Evolutionary conservation across 2,329 filamentous ascomycete genomes (phyloP).

Genomic region (Neophaeococcomyces mojaviensis): DNA sequence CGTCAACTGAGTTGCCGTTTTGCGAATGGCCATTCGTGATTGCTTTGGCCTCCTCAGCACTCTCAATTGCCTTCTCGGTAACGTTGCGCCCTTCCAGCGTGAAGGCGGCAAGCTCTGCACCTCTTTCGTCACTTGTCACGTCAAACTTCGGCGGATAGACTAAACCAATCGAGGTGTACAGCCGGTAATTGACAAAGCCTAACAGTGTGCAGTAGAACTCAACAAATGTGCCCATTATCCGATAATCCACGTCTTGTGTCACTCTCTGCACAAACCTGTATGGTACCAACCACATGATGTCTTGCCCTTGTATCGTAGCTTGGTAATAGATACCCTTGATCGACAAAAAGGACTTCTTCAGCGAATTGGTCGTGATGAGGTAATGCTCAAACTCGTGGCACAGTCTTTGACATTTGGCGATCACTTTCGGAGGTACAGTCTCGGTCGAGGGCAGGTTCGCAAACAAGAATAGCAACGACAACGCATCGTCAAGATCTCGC

Average conservation of each 20-base stretch:
- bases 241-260: conserved; percentile 89
- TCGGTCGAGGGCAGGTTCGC: conserved; percentile 88
- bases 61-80: conserved; percentile 37
- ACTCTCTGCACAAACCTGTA: conserved; percentile 97
- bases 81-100: conserved; percentile 70
- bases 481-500: conserved; percentile 88
- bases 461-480: conserved; percentile 96
- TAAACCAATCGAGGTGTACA: conserved; percentile 84
- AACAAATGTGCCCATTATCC: conserved; percentile 98
- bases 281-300: conserved; percentile 92
- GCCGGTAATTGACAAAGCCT: conserved; percentile 89
- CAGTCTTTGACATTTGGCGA: conserved; percentile 85
- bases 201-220: conserved; percentile 97
- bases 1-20: conserved; percentile 56
- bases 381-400: conserved; percentile 98
- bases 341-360: conserved; percentile 92
- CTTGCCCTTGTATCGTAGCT: conserved; percentile 92
- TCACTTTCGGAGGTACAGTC: conserved; percentile 87
- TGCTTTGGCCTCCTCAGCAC: conserved; percentile 46
- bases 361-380: conserved; percentile 80
- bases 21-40: conserved; percentile 43
- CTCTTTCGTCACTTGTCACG: conserved; percentile 73
- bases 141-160: conserved; percentile 97
- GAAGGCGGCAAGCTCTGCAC: conserved; percentile 84
- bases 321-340: conserved; percentile 99